Conservation (phyloP, 192 early-diverging fungal species). For the Umbelopsis ramanniana region DNA sequence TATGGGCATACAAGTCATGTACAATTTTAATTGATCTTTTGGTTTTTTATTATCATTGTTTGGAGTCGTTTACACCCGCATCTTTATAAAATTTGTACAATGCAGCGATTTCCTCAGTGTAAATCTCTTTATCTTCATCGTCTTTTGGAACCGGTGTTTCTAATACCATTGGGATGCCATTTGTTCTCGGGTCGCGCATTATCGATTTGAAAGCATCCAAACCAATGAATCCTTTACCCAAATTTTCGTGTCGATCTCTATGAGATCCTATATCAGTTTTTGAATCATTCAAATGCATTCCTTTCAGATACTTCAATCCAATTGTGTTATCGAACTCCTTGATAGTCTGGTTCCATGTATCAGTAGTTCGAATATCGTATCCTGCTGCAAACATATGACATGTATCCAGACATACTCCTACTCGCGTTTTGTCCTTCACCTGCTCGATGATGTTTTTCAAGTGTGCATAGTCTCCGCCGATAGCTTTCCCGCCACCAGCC, state of each 20-base stretch:
- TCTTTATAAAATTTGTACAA: neutral
- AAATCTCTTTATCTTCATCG: conserved; percentile 34
- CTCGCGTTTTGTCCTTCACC: conserved; percentile 52
- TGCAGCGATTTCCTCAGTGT: neutral
- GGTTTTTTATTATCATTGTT: neutral
- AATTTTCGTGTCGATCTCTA: conserved; percentile 57
- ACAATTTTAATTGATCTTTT: no score
- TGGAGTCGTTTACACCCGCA: no score
- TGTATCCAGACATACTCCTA: conserved; percentile 65
- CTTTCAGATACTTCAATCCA: conserved; percentile 53
- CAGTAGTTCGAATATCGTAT: conserved; percentile 55
- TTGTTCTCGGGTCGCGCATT: conserved; percentile 57
- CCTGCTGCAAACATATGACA: conserved; percentile 63
- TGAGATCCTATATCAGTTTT: conserved; percentile 41
- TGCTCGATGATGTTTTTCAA: conserved; percentile 46
- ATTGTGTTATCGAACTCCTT: conserved; percentile 43
- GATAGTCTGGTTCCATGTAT: conserved; percentile 51
- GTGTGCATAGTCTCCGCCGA: conserved; percentile 55
- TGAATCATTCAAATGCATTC: conserved; percentile 62
- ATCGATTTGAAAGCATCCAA: conserved; percentile 54
- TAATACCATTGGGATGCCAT: conserved; percentile 53
- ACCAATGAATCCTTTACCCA: conserved; percentile 60
- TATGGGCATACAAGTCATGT: no score
- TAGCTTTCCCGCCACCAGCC: conserved; percentile 53
- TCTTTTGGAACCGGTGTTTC: conserved; percentile 49